phyloP scores from a whole-genome alignment of 2,329 filamentous ascomycete genomes.

The Didymella lethalis region DNA sequence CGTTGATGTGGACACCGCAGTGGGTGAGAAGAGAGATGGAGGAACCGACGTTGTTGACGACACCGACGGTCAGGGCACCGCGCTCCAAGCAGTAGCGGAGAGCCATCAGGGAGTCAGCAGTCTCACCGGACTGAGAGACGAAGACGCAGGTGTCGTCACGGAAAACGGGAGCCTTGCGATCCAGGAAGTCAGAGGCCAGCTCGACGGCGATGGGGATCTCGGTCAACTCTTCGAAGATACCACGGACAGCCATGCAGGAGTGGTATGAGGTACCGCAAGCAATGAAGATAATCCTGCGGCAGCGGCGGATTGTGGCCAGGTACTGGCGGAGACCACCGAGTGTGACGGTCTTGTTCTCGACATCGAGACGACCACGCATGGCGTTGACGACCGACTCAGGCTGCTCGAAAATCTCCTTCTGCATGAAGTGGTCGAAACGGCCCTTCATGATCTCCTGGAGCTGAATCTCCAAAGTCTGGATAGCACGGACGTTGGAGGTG shows the following conservation, averaged over 20 bases:
- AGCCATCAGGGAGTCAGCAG: constrained; percentile 95
- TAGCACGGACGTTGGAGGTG: constrained; percentile 94
- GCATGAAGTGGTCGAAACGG: constrained; percentile 99
- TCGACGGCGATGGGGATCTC: constrained; percentile 98
- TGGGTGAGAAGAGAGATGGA: constrained; percentile 98
- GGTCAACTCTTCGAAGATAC: constrained; percentile 95
- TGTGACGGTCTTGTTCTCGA: constrained; percentile 91
- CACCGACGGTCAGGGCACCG: constrained; percentile 94
- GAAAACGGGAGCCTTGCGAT: constrained; percentile 96
- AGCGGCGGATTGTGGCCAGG: constrained; percentile 94
- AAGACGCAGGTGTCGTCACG: constrained; percentile 99
- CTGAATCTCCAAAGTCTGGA: constrained; percentile 98
- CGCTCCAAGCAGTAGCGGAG: constrained; percentile 98
- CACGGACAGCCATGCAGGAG: constrained; percentile 99
- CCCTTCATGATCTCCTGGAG: constrained; percentile 99
- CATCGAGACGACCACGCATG: constrained; percentile 97
- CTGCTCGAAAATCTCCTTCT: constrained; percentile 99
- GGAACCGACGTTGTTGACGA: constrained; percentile 98
- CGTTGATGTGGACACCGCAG: constrained; percentile 99
- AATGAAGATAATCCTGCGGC: constrained; percentile 97
- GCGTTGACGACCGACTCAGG: constrained; percentile 99
- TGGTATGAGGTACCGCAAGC: constrained; percentile 98
- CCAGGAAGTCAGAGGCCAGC: constrained; percentile 96
- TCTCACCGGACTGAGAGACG: constrained; percentile 98
- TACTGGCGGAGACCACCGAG: constrained; percentile 96